Base-by-base conservation (phyloP, 257 asterid species). In the Plectranthus barbatus region DNA sequence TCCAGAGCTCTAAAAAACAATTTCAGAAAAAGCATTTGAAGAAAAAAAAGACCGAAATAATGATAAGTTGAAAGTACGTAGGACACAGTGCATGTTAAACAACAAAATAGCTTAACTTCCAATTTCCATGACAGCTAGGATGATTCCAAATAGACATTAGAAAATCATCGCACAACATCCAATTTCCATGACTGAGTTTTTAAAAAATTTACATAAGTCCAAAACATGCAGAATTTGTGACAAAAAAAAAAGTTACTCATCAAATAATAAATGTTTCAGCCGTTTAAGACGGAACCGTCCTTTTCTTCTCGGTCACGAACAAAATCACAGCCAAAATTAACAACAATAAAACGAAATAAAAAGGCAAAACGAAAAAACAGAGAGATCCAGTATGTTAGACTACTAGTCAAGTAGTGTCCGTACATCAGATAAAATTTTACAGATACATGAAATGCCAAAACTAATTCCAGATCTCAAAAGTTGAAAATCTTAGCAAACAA, bases 381-480 rank as follows among this genome's bases (percentile, higher is more conserved):
- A n/a, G n/a, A n/a, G n/a, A n/a, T n/a, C n/a, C n/a, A n/a, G n/a
- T n/a, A n/a, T n/a, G n/a, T n/a, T n/a, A n/a, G n/a, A n/a, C n/a
- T n/a, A n/a, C n/a, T n/a, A n/a, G n/a, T n/a, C n/a, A n/a, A 26
- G 31, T 26, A 5, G 45, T 5, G 5, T 3, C 15, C 1, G 45
- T 10, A 12, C 15, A 11, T 11, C 26, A 34, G 17, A 63, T 48
- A 5, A 21, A 13, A n/a, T 21, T 37, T 14, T 18, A 34, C 37
- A 37, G 12, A n/a, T n/a, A 62, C 31, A 5, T 9, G 19, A 31
- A 31, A 59, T 26, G 20, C 14, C 7, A 2, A 23, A 14, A 24
- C 14, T 18, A 36, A 48, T 26, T n/a, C 11, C 26, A 45, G 72
- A 65, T 72, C 76, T 64, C 14, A 50, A 34, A 37, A 60, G 36